phyloP scores from a whole-genome alignment of 2,329 filamentous ascomycete species.

The Arthrinium phaeospermum region DNA sequence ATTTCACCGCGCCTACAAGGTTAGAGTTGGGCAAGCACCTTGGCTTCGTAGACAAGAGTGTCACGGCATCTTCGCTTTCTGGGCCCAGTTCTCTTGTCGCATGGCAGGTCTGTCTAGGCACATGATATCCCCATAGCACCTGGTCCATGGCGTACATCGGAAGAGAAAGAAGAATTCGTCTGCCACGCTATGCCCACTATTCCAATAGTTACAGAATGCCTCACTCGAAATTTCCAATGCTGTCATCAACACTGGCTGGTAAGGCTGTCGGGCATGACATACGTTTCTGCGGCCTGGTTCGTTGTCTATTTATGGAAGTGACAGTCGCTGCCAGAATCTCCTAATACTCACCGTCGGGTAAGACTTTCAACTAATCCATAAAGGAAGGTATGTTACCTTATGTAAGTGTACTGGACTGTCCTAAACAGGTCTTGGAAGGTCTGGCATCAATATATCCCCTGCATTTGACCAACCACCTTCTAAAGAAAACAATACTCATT shows the following conservation, averaged over 20 bases:
- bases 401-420: background rate
- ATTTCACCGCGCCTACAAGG: background rate
- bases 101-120: background rate
- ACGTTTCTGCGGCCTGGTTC: background rate
- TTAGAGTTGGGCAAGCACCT: constrained; percentile 2
- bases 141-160: background rate
- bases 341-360: constrained; percentile 6
- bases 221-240: background rate
- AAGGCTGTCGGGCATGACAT: background rate
- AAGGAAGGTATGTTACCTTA: background rate
- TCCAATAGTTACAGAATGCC: background rate
- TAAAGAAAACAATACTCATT: background rate
- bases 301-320: constrained; percentile 10
- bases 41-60: background rate
- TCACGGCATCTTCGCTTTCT: constrained; percentile 5
- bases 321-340: background rate
- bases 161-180: background rate
- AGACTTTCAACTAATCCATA: background rate
- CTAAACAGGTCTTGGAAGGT: constrained; percentile 1
- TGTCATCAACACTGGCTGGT: background rate
- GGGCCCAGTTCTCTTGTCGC: background rate
- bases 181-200: background rate
- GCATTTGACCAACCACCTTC: background rate
- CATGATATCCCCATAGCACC: background rate
- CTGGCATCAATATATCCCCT: background rate